Evolutionary conservation across 306 rosid species (phyloP).

Genomic region (Castanea sativa): DNA sequence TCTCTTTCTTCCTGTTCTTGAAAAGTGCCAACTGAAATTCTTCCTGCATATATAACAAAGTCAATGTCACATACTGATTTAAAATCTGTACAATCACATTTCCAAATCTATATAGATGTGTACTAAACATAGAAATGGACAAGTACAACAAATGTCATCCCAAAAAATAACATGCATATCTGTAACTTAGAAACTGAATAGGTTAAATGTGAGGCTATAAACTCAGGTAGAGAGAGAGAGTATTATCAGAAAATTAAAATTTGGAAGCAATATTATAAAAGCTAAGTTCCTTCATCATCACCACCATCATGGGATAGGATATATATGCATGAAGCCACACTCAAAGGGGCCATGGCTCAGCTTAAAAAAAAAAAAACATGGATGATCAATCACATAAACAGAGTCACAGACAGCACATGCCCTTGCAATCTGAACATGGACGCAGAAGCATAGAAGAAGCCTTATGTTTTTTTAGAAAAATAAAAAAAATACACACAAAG

Average conservation of each 20-base stretch:
- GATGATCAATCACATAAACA: not conserved
- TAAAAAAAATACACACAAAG: not conserved
- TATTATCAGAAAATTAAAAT: not conserved
- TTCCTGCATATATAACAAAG: slow-evolving; percentile 60
- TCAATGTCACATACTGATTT: not conserved
- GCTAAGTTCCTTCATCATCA: not conserved
- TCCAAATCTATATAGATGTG: not conserved
- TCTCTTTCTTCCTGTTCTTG: slow-evolving; percentile 63
- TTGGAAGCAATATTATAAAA: not conserved
- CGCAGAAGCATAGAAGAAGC: not conserved
- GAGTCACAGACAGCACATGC: not conserved
- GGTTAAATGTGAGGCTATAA: not conserved
- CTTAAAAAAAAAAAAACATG: not conserved
- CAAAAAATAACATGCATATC: not conserved
- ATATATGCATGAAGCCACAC: not conserved
- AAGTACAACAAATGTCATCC: not conserved
- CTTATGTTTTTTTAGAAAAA: not conserved
- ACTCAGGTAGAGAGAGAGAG: no score
- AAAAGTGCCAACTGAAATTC: slow-evolving; percentile 91
- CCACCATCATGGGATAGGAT: not conserved
- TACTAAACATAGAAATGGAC: not conserved
- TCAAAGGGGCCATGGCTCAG: not conserved
- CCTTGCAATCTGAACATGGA: not conserved
- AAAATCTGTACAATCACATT: not conserved
- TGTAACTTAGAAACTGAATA: not conserved